These are phyloP conservation scores for Metschnikowia koreensis DNA, from an alignment of 805 yeast species.

Conservation along the genomic window DNA sequence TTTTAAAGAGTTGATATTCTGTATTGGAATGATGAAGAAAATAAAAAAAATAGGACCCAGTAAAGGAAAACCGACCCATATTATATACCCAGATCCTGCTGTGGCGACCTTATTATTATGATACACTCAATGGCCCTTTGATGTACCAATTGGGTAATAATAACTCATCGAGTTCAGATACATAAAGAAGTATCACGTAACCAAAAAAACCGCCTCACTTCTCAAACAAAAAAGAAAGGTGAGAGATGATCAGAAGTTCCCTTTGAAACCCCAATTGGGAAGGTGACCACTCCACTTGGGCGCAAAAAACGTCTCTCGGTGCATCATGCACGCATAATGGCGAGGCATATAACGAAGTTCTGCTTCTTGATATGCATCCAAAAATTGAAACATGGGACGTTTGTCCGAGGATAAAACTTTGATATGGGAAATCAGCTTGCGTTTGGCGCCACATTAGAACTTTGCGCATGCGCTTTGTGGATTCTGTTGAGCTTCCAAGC, in stretches of 20 bases:
- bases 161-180: not conserved
- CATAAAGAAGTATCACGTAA: not conserved
- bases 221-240: not conserved
- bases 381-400: not conserved
- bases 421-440: no score
- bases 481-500: no score
- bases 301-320: constrained; percentile 2
- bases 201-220: not conserved
- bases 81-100: not conserved
- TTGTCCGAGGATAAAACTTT: no score
- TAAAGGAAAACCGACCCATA: not conserved
- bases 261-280: constrained; percentile 10
- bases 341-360: not conserved
- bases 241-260: constrained; percentile 3
- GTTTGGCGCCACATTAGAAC: no score
- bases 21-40: not conserved
- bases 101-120: not conserved
- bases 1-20: not conserved
- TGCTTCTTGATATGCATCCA: not conserved
- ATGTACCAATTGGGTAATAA: constrained; percentile 8
- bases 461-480: no score
- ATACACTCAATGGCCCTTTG: constrained; percentile 11
- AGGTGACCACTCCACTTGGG: constrained; percentile 2
- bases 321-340: constrained; percentile 5
- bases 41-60: not conserved